Percentiles rank a stretch among this genome's conserved stretches.
Evolutionary conservation across 2,329 filamentous ascomycete species (phyloP).

Genomic region (Cryphonectria japonica): DNA sequence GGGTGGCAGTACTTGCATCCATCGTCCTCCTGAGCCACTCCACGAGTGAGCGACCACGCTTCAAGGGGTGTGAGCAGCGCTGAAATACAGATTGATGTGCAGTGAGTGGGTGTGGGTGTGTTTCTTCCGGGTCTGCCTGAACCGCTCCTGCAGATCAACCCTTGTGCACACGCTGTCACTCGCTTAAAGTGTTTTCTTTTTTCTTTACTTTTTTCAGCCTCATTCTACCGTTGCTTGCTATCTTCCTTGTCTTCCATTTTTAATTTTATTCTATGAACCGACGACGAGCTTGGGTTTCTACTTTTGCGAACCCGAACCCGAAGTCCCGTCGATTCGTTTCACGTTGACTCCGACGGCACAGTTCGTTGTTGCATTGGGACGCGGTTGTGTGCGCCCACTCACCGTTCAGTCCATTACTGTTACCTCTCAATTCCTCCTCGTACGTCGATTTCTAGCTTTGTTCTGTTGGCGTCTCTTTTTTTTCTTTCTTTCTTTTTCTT

Average conservation of each 20-base stretch:
- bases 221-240: neutral
- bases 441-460: neutral
- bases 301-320: neutral
- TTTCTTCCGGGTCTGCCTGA: neutral
- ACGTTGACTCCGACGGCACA: neutral
- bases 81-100: neutral
- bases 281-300: neutral
- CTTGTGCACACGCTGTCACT: conserved; percentile 6
- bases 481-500: too few relatives aligned
- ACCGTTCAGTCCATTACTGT: neutral
- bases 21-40: neutral
- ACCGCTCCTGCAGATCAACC: neutral
- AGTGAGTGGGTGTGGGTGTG: neutral
- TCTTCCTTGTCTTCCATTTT: neutral
- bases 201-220: neutral
- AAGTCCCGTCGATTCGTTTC: neutral
- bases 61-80: neutral
- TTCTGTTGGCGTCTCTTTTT: neutral
- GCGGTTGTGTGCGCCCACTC: neutral
- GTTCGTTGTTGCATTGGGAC: neutral
- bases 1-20: too few relatives aligned
- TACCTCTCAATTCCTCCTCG: neutral
- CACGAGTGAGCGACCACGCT: too few relatives aligned
- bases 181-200: neutral
- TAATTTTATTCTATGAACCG: too few relatives aligned